Base-by-base conservation (phyloP, 129 eudicot species). In the Flaveria robusta region DNA sequence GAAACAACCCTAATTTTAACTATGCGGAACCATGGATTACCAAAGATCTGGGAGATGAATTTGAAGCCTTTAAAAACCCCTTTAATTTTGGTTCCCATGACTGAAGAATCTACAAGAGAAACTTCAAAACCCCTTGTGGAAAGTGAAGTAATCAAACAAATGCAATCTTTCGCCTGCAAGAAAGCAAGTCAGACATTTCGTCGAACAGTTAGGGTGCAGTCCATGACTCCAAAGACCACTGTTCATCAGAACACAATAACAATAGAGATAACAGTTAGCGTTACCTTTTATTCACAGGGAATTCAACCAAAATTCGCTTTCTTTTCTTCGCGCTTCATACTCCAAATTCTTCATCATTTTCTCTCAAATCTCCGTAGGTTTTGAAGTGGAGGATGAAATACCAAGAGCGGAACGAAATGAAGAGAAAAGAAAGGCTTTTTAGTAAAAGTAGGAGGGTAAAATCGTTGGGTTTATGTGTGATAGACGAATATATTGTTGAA, bases 61-160 rank as follows among this genome's bases (percentile, higher is more conserved):
- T 87, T 89, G 85, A 89, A 87, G 20, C 96, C 91, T 83, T 92
- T 92, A 72, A 83, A 87, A 78, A 92, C 47, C 74, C 96, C 97
- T 83, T 92, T 92, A 72, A 92, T 92, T 77, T 82, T 85, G 71
- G 95, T 85, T 59, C 87, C 87, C 96, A 91, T 89, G 31, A 74
- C 56, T 73, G 68, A 76, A 65, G 39, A 34, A 34, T 34, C 39
- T 34, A 34, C 39, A 34, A 34, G 39, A 34, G 8, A 5, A 34
- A 34, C 39, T 34, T 34, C 39, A 34, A 34, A 34, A 4, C 39
- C 7, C 39, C 39, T 34, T 34, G 52, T 65, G 23, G 55, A 59
- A 75, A 55, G 71, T 75, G 67, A 67, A 41, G 19, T 72, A 59
- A 59, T 20, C 62, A 69, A 70, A 63, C 68, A 31, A 64, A 49